phyloP scores from a whole-genome alignment of 352 stramenopile species.

The Pythium insidiosum region DNA sequence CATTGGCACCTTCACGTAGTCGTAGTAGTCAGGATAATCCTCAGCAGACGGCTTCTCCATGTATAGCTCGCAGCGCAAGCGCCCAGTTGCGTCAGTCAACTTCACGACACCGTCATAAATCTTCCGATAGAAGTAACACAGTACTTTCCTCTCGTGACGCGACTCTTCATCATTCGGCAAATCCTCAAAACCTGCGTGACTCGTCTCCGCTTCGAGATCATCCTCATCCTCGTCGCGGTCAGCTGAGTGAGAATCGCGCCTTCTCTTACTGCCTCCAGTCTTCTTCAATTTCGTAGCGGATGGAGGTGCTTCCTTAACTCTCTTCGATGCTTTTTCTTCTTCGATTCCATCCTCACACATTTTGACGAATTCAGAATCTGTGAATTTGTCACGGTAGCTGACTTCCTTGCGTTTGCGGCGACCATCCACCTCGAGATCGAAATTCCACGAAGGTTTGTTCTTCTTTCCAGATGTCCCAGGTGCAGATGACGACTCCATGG shows the following conservation, averaged over 20 bases:
- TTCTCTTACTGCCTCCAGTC: slow-evolving; percentile 3
- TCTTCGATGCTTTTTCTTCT: slow-evolving; percentile 25
- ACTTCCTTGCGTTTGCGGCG: slow-evolving; percentile 78
- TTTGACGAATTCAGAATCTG: slow-evolving; percentile 81
- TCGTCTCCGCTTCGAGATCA: slow-evolving; percentile 24
- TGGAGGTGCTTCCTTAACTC: slow-evolving; percentile 30
- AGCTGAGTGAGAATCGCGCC: slow-evolving; percentile 8
- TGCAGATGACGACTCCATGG: not conserved
- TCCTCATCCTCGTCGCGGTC: slow-evolving; percentile 15
- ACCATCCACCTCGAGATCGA: slow-evolving; percentile 38
- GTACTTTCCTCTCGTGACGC: slow-evolving; percentile 46
- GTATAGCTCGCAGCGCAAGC: slow-evolving; percentile 62
- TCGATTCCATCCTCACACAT: slow-evolving; percentile 83
- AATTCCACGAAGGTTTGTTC: slow-evolving; percentile 51
- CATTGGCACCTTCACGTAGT: slow-evolving; percentile 83
- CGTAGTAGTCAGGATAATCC: slow-evolving; percentile 88
- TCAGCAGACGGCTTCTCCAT: slow-evolving; percentile 69
- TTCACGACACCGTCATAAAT: slow-evolving; percentile 80
- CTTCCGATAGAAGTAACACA: slow-evolving; percentile 80
- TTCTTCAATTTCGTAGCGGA: slow-evolving; percentile 2
- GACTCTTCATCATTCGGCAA: slow-evolving; percentile 27
- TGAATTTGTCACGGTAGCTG: slow-evolving; percentile 81
- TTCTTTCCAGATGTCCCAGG: slow-evolving; percentile 1
- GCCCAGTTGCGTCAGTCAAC: slow-evolving; percentile 60
- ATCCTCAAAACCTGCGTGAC: too few relatives aligned